Percentiles rank a stretch among this genome's conserved stretches.
phyloP scores from a whole-genome alignment of 805 yeast genomes.

The Candida insectalens region DNA sequence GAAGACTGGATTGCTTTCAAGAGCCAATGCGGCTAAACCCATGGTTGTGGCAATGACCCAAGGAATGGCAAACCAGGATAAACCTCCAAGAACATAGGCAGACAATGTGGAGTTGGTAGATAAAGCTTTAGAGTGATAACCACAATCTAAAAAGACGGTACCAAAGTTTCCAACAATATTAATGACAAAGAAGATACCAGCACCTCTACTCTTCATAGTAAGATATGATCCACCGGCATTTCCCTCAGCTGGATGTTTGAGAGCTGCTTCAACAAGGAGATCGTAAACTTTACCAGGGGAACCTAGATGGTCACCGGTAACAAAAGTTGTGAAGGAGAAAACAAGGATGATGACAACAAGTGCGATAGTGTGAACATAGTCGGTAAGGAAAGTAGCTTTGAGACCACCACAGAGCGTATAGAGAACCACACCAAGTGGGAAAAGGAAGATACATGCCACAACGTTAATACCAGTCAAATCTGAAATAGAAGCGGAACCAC shows the following conservation, averaged over 20 bases:
- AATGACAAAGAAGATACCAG: slow-evolving; percentile 85
- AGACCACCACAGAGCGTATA: slow-evolving; percentile 78
- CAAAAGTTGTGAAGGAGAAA: slow-evolving; percentile 76
- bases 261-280: slow-evolving; percentile 49
- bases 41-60: slow-evolving; percentile 72
- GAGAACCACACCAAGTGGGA: slow-evolving; percentile 71
- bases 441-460: slow-evolving; percentile 71
- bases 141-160: slow-evolving; percentile 78
- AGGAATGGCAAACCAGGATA: slow-evolving; percentile 90
- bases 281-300: slow-evolving; percentile 81
- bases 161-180: slow-evolving; percentile 87
- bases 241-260: slow-evolving; percentile 57
- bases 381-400: slow-evolving; percentile 74
- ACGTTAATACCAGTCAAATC: slow-evolving; percentile 74
- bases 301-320: slow-evolving; percentile 61
- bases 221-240: slow-evolving; percentile 81
- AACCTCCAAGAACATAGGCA: slow-evolving; percentile 81
- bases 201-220: slow-evolving; percentile 78
- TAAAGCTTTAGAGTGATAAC: slow-evolving; percentile 85
- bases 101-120: slow-evolving; percentile 71
- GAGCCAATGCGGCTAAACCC: slow-evolving; percentile 77
- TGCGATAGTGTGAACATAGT: slow-evolving; percentile 73
- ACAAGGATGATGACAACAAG: slow-evolving; percentile 67
- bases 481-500: slow-evolving; percentile 77
- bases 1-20: slow-evolving; percentile 62